A percentile compares a stretch with the other conserved stretches of the same genome.
phyloP scores from a whole-genome alignment of 1,284 basidiomycete genomes.

The Pyrrhoderma lamaoense region DNA sequence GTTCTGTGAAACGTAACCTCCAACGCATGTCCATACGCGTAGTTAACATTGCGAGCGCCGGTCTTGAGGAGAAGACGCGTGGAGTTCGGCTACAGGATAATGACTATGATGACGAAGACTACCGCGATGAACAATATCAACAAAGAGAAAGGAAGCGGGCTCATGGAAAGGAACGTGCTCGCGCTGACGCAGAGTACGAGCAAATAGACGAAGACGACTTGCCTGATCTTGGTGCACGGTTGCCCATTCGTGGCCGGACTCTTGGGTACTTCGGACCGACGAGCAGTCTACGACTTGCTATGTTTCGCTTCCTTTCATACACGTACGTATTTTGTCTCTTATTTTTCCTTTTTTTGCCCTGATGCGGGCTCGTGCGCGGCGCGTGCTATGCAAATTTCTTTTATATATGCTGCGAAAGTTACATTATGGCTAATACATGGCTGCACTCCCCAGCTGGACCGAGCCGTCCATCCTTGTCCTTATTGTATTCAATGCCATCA shows the following conservation, averaged over 20 bases:
- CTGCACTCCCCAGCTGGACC: conserved; percentile 54
- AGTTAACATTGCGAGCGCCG: conserved; percentile 69
- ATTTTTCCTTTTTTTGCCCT: not conserved
- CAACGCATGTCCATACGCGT: conserved; percentile 75
- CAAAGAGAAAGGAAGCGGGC: conserved; percentile 21
- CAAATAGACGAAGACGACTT: conserved; percentile 28
- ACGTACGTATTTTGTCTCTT: conserved; percentile 38
- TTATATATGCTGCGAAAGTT: not conserved
- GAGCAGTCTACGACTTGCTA: conserved; percentile 52
- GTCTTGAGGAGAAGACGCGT: conserved; percentile 43
- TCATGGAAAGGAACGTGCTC: conserved; percentile 20
- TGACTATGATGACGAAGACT: conserved; percentile 14
- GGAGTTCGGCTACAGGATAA: conserved; percentile 44
- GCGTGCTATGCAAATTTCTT: not conserved
- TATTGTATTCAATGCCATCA: conserved; percentile 80
- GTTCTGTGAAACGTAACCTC: conserved; percentile 51
- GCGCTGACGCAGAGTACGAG: conserved; percentile 22
- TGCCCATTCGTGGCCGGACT: conserved; percentile 72
- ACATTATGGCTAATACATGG: conserved; percentile 14
- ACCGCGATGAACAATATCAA: not conserved
- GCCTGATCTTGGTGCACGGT: conserved; percentile 38
- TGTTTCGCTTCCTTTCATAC: conserved; percentile 65
- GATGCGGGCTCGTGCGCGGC: not conserved
- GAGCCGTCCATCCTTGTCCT: conserved; percentile 81
- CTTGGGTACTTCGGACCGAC: conserved; percentile 71